Evolutionary conservation across 208 protist species (phyloP).

Genomic region (Leishmania aethiopica): DNA sequence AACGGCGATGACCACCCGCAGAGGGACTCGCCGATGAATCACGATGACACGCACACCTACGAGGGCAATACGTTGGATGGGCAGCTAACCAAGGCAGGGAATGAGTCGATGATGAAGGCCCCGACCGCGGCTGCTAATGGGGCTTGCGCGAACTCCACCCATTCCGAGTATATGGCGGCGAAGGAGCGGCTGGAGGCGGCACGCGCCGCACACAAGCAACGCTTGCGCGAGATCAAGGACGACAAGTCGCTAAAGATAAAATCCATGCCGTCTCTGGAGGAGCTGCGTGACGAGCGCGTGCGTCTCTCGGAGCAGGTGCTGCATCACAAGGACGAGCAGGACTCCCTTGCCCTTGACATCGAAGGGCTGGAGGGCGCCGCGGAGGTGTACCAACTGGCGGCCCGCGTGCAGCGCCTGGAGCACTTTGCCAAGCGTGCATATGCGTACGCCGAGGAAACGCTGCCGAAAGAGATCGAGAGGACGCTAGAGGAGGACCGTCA

Average conservation of each 20-base stretch:
- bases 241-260: conserved; percentile 16
- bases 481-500: conserved; percentile 54
- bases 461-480: conserved; percentile 58
- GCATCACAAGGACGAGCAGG: conserved; percentile 83
- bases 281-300: conserved; percentile 54
- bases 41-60: background rate
- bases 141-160: background rate
- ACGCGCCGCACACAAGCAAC: conserved; percentile 32
- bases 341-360: conserved; percentile 66
- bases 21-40: background rate
- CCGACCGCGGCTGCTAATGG: background rate
- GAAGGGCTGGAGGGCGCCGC: conserved; percentile 47
- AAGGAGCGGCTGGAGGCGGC: conserved; percentile 33
- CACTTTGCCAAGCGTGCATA: conserved; percentile 42
- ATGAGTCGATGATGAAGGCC: too few species aligned
- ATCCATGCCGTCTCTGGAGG: conserved; percentile 54
- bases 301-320: conserved; percentile 58
- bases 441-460: conserved; percentile 47
- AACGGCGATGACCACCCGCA: background rate
- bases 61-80: background rate
- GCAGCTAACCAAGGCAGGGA: background rate
- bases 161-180: conserved; percentile 14
- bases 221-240: conserved; percentile 32
- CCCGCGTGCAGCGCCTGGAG: conserved; percentile 77
- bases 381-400: conserved; percentile 62